phyloP scores from a whole-genome alignment of 768 basidiomycete species.

The Mycena indigotica region DNA sequence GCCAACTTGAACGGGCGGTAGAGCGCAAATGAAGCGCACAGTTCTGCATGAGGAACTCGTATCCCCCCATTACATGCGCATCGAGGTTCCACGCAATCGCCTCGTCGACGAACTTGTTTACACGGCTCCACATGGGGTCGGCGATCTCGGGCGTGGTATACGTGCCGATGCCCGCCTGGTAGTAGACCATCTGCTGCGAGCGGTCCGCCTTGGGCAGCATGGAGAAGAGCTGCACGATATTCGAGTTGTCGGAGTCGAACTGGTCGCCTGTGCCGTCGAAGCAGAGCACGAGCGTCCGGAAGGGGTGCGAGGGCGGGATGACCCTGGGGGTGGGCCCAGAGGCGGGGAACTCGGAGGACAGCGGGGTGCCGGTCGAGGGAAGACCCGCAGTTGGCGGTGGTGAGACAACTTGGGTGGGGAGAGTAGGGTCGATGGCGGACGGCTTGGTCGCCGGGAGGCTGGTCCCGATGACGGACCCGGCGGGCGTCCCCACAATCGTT shows the following conservation, averaged over 20 bases:
- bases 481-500: constrained; percentile 8
- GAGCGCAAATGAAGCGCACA: constrained; percentile 35
- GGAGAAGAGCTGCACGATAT: constrained; percentile 41
- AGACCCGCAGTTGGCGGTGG: too few relatives aligned
- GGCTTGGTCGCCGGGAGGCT: too few relatives aligned
- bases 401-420: too few relatives aligned
- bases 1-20: background rate
- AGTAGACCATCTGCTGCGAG: constrained; percentile 43
- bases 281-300: constrained; percentile 23
- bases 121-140: constrained; percentile 44
- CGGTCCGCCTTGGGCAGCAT: constrained; percentile 40
- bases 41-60: constrained; percentile 65
- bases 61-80: constrained; percentile 64
- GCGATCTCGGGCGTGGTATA: constrained; percentile 55
- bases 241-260: constrained; percentile 39
- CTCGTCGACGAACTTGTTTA: constrained; percentile 32
- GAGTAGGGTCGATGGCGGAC: too few relatives aligned
- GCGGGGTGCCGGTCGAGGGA: too few relatives aligned
- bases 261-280: constrained; percentile 52
- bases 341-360: constrained; percentile 2
- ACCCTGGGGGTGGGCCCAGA: background rate
- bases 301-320: constrained; percentile 23
- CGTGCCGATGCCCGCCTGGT: constrained; percentile 65
- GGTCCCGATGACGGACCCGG: too few relatives aligned
- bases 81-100: constrained; percentile 51